Evolutionary conservation across 2,329 filamentous ascomycete genomes (phyloP).

Genomic region (Monilinia aucupariae): DNA sequence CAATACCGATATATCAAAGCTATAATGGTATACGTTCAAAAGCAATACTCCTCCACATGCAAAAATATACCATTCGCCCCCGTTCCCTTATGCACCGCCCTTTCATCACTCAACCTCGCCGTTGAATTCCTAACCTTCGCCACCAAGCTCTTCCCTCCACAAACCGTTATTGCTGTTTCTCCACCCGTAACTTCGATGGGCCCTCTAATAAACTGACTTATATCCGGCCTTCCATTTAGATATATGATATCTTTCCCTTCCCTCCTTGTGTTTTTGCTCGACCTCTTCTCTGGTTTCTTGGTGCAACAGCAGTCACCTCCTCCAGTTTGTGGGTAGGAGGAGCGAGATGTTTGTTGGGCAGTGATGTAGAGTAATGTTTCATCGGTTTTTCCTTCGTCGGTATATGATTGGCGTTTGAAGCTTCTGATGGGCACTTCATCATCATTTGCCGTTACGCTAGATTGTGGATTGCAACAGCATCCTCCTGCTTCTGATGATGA

Average conservation of each 20-base stretch:
- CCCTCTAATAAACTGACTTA: constrained; percentile 46
- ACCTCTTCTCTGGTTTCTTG: neutral
- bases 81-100: constrained; percentile 59
- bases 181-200: constrained; percentile 54
- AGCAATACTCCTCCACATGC: constrained; percentile 56
- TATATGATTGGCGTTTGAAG: constrained; percentile 10
- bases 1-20: no score
- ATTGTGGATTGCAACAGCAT: constrained; percentile 14
- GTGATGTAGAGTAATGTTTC: neutral
- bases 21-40: constrained; percentile 33
- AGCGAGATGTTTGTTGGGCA: neutral
- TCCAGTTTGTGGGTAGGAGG: neutral
- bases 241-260: constrained; percentile 34
- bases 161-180: constrained; percentile 57
- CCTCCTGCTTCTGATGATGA: constrained; percentile 6
- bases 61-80: constrained; percentile 58
- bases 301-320: constrained; percentile 13
- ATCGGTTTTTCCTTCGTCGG: constrained; percentile 3
- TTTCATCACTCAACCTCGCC: constrained; percentile 51
- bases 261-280: constrained; percentile 4
- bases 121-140: constrained; percentile 51
- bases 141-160: constrained; percentile 52
- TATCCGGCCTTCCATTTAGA: constrained; percentile 41
- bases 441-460: neutral
- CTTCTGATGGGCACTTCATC: constrained; percentile 5